phyloP scores from a whole-genome alignment of 305 asterid species.

The Plantago lanceolata region DNA sequence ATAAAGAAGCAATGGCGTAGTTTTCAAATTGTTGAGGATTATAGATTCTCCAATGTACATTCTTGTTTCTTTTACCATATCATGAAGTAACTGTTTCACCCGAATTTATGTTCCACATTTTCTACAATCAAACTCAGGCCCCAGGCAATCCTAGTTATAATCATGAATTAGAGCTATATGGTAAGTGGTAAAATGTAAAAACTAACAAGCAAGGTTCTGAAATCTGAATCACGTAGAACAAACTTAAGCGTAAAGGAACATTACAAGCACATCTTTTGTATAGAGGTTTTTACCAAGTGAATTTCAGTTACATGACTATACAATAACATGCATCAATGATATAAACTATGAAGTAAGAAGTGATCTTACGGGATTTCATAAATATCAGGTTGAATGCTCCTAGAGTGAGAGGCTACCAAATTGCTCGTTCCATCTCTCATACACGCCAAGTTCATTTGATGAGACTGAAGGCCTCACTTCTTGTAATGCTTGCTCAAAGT shows the following conservation, averaged over 20 bases:
- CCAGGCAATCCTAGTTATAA: too few relatives aligned
- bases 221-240: neutral
- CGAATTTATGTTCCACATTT: too few relatives aligned
- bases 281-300: slow-evolving; percentile 6
- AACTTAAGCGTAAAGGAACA: neutral
- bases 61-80: neutral
- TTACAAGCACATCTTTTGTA: neutral
- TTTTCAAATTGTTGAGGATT: neutral
- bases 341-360: neutral
- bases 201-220: neutral
- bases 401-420: slow-evolving; percentile 86
- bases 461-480: slow-evolving; percentile 98
- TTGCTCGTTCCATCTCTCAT: slow-evolving; percentile 86
- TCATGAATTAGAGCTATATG: too few relatives aligned
- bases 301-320: slow-evolving; percentile 7
- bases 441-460: slow-evolving; percentile 63
- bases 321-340: slow-evolving; percentile 9
- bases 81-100: neutral
- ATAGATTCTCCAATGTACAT: neutral
- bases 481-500: slow-evolving; percentile 76
- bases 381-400: slow-evolving; percentile 22
- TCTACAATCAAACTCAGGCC: too few relatives aligned
- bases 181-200: too few relatives aligned
- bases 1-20: neutral
- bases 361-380: slow-evolving; percentile 3